Evolutionary conservation across 2,329 filamentous ascomycete genomes (phyloP).

Genomic region (Xylaria sp.): DNA sequence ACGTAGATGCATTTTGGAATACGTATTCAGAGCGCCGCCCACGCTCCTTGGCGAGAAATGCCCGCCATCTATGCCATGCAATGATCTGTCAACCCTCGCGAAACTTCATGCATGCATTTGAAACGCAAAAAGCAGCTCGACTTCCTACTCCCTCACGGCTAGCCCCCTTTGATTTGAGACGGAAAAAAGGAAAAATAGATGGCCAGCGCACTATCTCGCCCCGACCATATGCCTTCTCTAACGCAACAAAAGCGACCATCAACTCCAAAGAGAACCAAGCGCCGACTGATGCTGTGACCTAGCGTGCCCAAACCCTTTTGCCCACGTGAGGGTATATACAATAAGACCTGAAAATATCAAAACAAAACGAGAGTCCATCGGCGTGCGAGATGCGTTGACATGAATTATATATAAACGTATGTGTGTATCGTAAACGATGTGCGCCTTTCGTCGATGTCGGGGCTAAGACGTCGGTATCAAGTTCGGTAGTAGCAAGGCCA

Average conservation of each 20-base stretch:
- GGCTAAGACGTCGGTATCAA: background rate
- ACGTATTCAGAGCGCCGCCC: slow-evolving; percentile 31
- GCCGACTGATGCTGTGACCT: slow-evolving; percentile 49
- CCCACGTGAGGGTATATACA: slow-evolving; percentile 51
- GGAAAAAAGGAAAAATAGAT: background rate
- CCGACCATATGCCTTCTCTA: slow-evolving; percentile 31
- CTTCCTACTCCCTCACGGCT: slow-evolving; percentile 14
- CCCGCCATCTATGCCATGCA: slow-evolving; percentile 40
- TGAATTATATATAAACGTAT: slow-evolving; percentile 30
- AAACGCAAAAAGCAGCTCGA: slow-evolving; percentile 29
- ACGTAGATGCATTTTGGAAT: slow-evolving; percentile 35
- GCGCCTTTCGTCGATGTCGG: slow-evolving; percentile 14
- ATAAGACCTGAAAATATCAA: slow-evolving; percentile 40
- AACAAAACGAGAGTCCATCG: slow-evolving; percentile 38
- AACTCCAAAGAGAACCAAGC: slow-evolving; percentile 44
- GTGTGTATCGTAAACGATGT: slow-evolving; percentile 32
- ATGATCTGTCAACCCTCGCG: slow-evolving; percentile 34
- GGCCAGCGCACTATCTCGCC: slow-evolving; percentile 25
- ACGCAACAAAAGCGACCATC: slow-evolving; percentile 29
- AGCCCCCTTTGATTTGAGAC: background rate
- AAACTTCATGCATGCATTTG: slow-evolving; percentile 36
- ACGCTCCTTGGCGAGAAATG: slow-evolving; percentile 29
- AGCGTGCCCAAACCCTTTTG: slow-evolving; percentile 47
- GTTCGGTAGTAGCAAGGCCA: slow-evolving; percentile 4
- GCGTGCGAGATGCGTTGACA: slow-evolving; percentile 24